phyloP scores from a whole-genome alignment of 495 filamentous ascomycete species.

The Podospora pseudocomata region DNA sequence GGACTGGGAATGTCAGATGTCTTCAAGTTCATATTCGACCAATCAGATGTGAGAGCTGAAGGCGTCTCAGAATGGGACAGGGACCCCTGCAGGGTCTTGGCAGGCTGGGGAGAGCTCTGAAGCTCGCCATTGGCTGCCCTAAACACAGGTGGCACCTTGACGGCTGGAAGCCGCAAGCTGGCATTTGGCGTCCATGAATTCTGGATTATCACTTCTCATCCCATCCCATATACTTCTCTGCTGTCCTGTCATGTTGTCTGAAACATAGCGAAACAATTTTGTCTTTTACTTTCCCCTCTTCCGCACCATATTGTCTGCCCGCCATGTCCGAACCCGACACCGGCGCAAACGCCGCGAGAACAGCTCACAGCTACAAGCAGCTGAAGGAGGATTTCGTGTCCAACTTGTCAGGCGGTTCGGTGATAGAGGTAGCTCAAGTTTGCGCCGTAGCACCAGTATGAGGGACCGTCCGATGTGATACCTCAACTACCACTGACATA shows the following conservation, averaged over 20 bases:
- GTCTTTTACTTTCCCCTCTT: not conserved
- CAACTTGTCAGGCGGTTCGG: constrained; percentile 77
- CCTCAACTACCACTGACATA: constrained; percentile 13
- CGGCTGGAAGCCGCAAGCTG: constrained; percentile 21
- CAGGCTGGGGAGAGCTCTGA: constrained; percentile 7
- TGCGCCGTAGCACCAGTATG: constrained; percentile 80
- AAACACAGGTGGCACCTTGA: constrained; percentile 12
- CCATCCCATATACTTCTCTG: not conserved
- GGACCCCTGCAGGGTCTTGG: constrained; percentile 5
- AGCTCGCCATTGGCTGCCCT: constrained; percentile 18
- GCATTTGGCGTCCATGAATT: constrained; percentile 16
- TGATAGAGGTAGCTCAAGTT: constrained; percentile 82
- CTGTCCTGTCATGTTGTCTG: not conserved
- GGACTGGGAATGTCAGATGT: not conserved
- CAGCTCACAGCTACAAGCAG: constrained; percentile 66
- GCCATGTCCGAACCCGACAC: constrained; percentile 31
- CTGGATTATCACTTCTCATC: not conserved
- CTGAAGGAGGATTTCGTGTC: constrained; percentile 95
- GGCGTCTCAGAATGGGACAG: not conserved
- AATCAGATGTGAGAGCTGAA: not conserved
- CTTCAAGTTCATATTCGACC: not conserved
- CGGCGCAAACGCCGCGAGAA: constrained; percentile 26
- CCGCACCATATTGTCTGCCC: not conserved
- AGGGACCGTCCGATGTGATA: constrained; percentile 12
- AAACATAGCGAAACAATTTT: not conserved